Evolutionary conservation across 1,284 basidiomycete species (phyloP), one percentile per base, ranked within the genome.

Genomic region (Rhizopogon hawkerae): DNA sequence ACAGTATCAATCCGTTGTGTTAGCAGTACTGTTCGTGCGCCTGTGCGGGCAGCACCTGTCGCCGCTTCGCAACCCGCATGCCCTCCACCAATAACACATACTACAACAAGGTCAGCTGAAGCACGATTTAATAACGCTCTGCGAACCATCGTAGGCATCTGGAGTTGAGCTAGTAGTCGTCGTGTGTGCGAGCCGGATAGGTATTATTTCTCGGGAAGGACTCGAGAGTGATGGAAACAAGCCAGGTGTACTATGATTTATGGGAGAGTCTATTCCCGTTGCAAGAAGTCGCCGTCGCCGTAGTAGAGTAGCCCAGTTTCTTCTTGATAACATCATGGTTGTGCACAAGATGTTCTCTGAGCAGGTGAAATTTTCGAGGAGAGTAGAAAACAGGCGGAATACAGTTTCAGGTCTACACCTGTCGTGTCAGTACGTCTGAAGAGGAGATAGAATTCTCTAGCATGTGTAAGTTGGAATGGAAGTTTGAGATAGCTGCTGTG

Each of bases 1-100:
- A 94, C 79, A 1, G 83, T 92, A 46, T 85, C 80, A 16, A 86
- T 63, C 48, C 78, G 83, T 59, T 92, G 89, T 0, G 92, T 94
- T 47, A 95, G 66, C 3, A 95, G 73, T 2, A 92, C 57, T 0
- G 92, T 93, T 52, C 76, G 72, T 1, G 90, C 89, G 1, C 91
- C 89, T 0, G 84, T 81, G 31, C 92, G 74, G 2, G 92, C 89
- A 8, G 91, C 78, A 2, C 84, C 91, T 8, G 90, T 80, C 0
- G 92, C 91, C 1, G 92, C 91, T 65, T 95, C 92, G 57, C 88
- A 90, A 1, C 91, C 91, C 26, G 92, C 92, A 71, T 94, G 91
- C 1, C 92, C 91, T 5, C 86, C 92, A n/a, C 91, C 92, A 56
- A 94, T 87, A 26, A 94, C 75, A 56, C 89, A 86, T 0, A 92